Conservation (phyloP, 2,329 filamentous ascomycete species). For the Trichoderma lentiforme region DNA sequence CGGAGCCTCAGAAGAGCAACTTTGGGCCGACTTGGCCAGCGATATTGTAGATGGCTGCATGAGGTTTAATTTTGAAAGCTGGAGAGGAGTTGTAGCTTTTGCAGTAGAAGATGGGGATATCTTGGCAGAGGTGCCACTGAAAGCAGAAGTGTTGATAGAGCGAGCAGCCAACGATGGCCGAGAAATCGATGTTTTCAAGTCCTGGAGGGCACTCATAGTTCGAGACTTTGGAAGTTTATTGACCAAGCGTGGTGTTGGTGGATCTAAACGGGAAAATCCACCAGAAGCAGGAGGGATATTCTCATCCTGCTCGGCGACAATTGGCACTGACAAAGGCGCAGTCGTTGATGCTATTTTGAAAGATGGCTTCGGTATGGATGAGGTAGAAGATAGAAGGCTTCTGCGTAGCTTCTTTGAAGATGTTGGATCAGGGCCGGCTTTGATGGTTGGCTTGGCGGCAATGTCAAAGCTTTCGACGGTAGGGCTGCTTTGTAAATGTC, state of each 20-base stretch:
- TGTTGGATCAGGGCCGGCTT: slow-evolving; percentile 11
- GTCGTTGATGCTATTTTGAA: slow-evolving; percentile 21
- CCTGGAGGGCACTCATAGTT: slow-evolving; percentile 45
- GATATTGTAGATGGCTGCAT: slow-evolving; percentile 23
- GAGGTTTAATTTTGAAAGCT: slow-evolving; percentile 22
- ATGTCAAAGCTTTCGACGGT: slow-evolving; percentile 31
- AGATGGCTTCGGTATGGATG: slow-evolving; percentile 17
- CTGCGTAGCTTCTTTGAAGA: slow-evolving; percentile 22
- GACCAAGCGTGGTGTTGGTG: background rate
- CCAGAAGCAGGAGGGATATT: slow-evolving; percentile 25
- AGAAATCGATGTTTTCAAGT: slow-evolving; percentile 44
- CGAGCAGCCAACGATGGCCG: slow-evolving; percentile 28
- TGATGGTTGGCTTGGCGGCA: slow-evolving; percentile 24
- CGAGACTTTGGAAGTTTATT: slow-evolving; percentile 42
- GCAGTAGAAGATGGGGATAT: slow-evolving; percentile 25
- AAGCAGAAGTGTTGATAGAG: slow-evolving; percentile 18
- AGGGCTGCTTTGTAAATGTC: slow-evolving; percentile 28
- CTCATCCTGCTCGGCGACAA: slow-evolving; percentile 26
- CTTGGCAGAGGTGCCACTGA: slow-evolving; percentile 21
- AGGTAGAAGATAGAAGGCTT: slow-evolving; percentile 19
- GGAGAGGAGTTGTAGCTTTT: slow-evolving; percentile 13
- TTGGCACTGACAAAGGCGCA: slow-evolving; percentile 16
- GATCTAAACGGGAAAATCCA: background rate
- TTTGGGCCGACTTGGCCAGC: slow-evolving; percentile 19
- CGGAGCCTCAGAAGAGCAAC: slow-evolving; percentile 22